Evolutionary conservation across 75 land plant species (phyloP).

Genomic region (Isoetes taiwanensis): DNA sequence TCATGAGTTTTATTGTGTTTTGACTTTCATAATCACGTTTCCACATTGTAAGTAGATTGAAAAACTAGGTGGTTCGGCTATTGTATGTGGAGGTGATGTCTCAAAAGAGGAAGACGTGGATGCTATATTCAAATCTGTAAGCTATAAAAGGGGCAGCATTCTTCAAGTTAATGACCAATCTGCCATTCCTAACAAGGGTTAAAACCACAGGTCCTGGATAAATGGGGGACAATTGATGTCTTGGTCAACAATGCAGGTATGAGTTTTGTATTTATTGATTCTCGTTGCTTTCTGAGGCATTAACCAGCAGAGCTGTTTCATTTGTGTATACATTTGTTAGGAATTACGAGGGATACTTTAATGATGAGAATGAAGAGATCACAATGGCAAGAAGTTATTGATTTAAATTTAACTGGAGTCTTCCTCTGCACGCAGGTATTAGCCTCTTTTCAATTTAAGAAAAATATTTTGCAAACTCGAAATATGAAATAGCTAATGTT

Average conservation of each 20-base stretch:
- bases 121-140: slow-evolving; percentile 69
- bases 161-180: too few species aligned
- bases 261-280: neutral
- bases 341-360: slow-evolving; percentile 78
- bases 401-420: slow-evolving; percentile 89
- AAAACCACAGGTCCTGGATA: slow-evolving; percentile 58
- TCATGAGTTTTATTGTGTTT: neutral
- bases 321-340: slow-evolving; percentile 20
- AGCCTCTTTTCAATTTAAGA: neutral
- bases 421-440: slow-evolving; percentile 96
- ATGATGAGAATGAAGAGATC: slow-evolving; percentile 95
- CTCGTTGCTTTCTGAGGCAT: neutral
- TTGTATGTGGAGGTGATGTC: slow-evolving; percentile 81
- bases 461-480: neutral
- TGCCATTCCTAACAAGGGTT: neutral
- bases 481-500: neutral
- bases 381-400: slow-evolving; percentile 96
- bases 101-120: slow-evolving; percentile 85
- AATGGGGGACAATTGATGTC: slow-evolving; percentile 86
- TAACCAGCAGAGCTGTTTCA: neutral
- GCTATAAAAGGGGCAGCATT: slow-evolving; percentile 3
- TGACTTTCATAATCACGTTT: neutral
- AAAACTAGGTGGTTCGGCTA: slow-evolving; percentile 67
- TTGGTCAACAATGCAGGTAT: slow-evolving; percentile 89
- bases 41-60: slow-evolving; percentile 44